phyloP scores from a whole-genome alignment of 2,329 filamentous ascomycete genomes.

The Phialocephala sp. region DNA sequence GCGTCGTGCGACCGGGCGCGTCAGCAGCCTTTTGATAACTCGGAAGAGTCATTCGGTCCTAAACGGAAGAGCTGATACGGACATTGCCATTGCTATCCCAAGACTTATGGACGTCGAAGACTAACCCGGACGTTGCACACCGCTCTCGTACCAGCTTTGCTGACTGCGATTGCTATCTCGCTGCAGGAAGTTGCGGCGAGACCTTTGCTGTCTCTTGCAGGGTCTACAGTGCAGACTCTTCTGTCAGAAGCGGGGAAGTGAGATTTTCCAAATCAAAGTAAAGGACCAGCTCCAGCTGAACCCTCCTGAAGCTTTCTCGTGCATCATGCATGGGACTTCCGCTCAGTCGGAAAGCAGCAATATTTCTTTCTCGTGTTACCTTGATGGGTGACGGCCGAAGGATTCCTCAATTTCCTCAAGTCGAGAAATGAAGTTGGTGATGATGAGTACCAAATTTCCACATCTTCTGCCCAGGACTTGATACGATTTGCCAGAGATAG shows the following conservation, averaged over 20 bases:
- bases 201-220: background rate
- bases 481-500: background rate
- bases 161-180: background rate
- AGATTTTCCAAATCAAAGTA: background rate
- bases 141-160: background rate
- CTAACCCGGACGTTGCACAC: constrained; percentile 2
- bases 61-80: background rate
- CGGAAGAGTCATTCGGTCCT: background rate
- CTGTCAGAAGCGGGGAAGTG: background rate
- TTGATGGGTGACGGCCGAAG: background rate
- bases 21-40: background rate
- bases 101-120: background rate
- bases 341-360: background rate
- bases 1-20: background rate
- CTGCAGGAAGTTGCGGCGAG: background rate
- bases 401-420: background rate
- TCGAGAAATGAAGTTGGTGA: background rate
- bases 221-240: background rate
- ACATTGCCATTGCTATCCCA: background rate
- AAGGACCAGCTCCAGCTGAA: background rate
- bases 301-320: background rate
- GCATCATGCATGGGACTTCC: constrained; percentile 4
- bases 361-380: background rate
- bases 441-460: background rate
- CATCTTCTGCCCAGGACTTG: background rate